A percentile compares a stretch with the other conserved stretches of the same genome.
Conservation (phyloP, 2,329 filamentous ascomycete genomes). For the Aspergillus sp. region DNA sequence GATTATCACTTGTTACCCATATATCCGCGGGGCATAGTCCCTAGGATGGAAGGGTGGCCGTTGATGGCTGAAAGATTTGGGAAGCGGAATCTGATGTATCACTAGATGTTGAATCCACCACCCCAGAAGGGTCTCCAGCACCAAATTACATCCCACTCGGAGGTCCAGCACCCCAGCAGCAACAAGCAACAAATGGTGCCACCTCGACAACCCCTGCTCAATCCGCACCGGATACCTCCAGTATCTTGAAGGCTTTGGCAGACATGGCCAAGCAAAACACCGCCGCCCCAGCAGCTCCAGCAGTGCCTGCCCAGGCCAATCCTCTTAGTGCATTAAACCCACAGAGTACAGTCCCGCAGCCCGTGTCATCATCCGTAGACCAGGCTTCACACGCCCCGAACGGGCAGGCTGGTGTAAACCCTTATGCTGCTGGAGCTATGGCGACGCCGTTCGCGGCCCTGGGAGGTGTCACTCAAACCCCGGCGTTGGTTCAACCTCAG, state of each 20-base stretch:
- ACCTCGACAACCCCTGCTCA: constrained; percentile 17
- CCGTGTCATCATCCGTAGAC: constrained; percentile 42
- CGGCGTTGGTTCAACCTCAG: constrained; percentile 32
- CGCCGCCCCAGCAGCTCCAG: constrained; percentile 39
- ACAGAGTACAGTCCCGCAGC: constrained; percentile 38
- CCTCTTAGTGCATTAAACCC: constrained; percentile 47
- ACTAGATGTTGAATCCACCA: constrained; percentile 62
- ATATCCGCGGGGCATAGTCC: background rate
- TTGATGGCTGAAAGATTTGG: constrained; percentile 1
- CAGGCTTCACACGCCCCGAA: constrained; percentile 35
- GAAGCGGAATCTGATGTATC: constrained; percentile 22
- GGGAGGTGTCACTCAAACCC: constrained; percentile 35
- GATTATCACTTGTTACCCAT: constrained; percentile 5
- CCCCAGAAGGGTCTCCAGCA: constrained; percentile 55
- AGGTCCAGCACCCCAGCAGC: constrained; percentile 19
- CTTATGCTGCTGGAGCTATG: constrained; percentile 42
- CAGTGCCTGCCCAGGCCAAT: constrained; percentile 35
- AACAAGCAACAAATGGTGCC: constrained; percentile 21
- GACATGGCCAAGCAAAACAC: constrained; percentile 75
- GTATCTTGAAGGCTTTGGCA: constrained; percentile 73
- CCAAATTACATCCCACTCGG: constrained; percentile 39
- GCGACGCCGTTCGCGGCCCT: constrained; percentile 46
- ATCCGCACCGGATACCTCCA: constrained; percentile 52
- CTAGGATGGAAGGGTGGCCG: background rate
- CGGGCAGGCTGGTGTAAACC: constrained; percentile 57